Evolutionary conservation across 2,329 filamentous ascomycete genomes (phyloP), one percentile per base, ranked within the genome.

Genomic region (Colletotrichum nymphaeae): DNA sequence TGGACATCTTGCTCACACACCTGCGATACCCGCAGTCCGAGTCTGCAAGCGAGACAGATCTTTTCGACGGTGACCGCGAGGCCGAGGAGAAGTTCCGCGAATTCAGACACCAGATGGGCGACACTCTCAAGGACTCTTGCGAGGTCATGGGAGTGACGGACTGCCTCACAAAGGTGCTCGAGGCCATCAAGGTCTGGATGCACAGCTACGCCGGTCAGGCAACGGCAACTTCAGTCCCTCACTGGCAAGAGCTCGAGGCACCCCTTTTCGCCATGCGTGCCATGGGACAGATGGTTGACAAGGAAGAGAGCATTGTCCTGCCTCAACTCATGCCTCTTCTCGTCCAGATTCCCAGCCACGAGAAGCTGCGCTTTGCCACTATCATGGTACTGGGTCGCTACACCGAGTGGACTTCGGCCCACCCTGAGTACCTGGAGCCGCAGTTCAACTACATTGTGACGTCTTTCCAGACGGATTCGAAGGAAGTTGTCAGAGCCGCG

Each of bases 371-470:
- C 8, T 99, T 99, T 83, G 96, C 97, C 75, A 96, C 96, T 6
- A 98, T 98, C 79, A 98, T 99, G 95, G 95, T 97, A 3, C 89
- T 99, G 26, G 97, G 95, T 49, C 91, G 97, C 75, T 99, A 99
- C 81, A 99, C 97, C 0, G 96, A 98, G 82, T 99, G 97, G 97
- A 99, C 97, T 0, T 92, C 97, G 5, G 92, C 95, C 60, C 97
- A 99, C 79, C 94, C 96, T 0, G 95, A 98, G 72, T 97, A 96
- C 58, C 88, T 99, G 9, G 94, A 98, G 82, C 89, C 94, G 9
- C 97, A 99, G 83, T 94, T 99, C 80, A 95, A 95, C 79, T 99
- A 97, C 84, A 97, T 99, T 79, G 95, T 98, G 76, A 93, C 93
- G 5, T 97, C 95, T 0, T 99, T 99, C 84, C 90, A 94, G 76